Evolutionary conservation across 2,329 filamentous ascomycete genomes (phyloP), one percentile per base, ranked within the genome.

Genomic region (Paecilomyces sp.): DNA sequence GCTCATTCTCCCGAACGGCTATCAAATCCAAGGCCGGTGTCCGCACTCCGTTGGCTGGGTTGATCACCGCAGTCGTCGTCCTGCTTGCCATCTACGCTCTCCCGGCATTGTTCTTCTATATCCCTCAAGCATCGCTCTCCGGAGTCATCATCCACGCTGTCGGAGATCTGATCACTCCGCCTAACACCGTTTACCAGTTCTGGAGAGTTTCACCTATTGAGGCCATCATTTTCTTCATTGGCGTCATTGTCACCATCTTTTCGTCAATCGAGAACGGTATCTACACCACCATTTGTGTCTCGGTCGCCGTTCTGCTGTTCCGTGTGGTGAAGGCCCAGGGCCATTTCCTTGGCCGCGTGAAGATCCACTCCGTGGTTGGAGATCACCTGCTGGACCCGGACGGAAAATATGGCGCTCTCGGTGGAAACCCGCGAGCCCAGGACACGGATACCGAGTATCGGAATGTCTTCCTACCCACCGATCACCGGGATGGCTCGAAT

Each of bases 21-120:
- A 97, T 97, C 77, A 96, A 97, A 75, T 94, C 93, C 3, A 97
- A 97, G 76, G 92, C 94, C 56, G 94, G 94, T 69, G 93, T 97
- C 3, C 87, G 91, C 25, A 97, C 92, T 0, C 93, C 93, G 0
- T 86, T 96, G 58, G 92, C 91, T 15, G 93, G 94, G 76, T 83
- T 96, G 51, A 90, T 97, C 64, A 97, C 92, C 7, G 92, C 90
- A 0, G 58, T 89, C 13, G 83, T 97, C 13, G 93, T 97, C 3
- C 82, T 97, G 0, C 79, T 97, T 8, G 92, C 94, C 36, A 91
- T 96, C 63, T 97, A 97, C 69, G 90, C 90, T 11, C 79, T 97
- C 55, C 88, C 93, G 0, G 86, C 88, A 0, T 87, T 97, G 30
- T 97, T 97, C 82, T 97, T 87, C 79, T 97, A 94, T 75, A 97